Conservation (phyloP, 1,284 basidiomycete genomes). For the Malassezia brasiliensis region DNA sequence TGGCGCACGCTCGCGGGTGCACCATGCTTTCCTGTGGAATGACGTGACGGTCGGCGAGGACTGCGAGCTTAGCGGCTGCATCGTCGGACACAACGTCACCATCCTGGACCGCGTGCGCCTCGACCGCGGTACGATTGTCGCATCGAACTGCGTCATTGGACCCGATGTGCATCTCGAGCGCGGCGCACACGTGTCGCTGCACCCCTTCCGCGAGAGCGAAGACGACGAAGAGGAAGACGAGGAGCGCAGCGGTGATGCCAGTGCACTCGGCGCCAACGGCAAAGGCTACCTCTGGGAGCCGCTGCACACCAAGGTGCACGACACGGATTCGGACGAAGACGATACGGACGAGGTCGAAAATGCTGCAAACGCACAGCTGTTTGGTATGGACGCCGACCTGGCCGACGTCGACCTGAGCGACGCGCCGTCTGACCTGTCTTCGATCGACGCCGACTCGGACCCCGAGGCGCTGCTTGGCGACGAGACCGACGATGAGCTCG, state of each 20-base stretch:
- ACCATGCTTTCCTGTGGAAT: slow-evolving; percentile 34
- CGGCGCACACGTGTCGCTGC: slow-evolving; percentile 63
- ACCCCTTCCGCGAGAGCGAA: slow-evolving; percentile 23
- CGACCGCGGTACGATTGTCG: slow-evolving; percentile 50
- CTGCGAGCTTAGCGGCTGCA: slow-evolving; percentile 58
- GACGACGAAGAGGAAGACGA: slow-evolving; percentile 26
- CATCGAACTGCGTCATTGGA: slow-evolving; percentile 42
- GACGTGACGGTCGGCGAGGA: slow-evolving; percentile 55
- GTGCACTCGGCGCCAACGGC: slow-evolving; percentile 22
- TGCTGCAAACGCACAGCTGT: slow-evolving; percentile 25
- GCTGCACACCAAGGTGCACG: slow-evolving; percentile 13
- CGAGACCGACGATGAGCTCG: slow-evolving; percentile 18
- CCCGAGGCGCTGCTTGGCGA: slow-evolving; percentile 19
- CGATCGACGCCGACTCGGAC: slow-evolving; percentile 30
- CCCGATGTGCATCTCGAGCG: slow-evolving; percentile 56
- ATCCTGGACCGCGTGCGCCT: slow-evolving; percentile 62
- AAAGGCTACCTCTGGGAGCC: slow-evolving; percentile 39
- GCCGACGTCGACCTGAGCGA: slow-evolving; percentile 26
- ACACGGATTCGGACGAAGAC: slow-evolving; percentile 17
- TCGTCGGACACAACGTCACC: slow-evolving; percentile 62
- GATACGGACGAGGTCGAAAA: slow-evolving; percentile 30
- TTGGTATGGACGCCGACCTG: slow-evolving; percentile 24
- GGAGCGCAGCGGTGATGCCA: slow-evolving; percentile 25
- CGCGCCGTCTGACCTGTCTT: slow-evolving; percentile 29
- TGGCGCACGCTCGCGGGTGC: slow-evolving; percentile 48